Percentiles rank a stretch among this genome's conserved stretches.
Conservation (phyloP, 164 flowering plant genomes). For the Stephania yunnanensis region DNA sequence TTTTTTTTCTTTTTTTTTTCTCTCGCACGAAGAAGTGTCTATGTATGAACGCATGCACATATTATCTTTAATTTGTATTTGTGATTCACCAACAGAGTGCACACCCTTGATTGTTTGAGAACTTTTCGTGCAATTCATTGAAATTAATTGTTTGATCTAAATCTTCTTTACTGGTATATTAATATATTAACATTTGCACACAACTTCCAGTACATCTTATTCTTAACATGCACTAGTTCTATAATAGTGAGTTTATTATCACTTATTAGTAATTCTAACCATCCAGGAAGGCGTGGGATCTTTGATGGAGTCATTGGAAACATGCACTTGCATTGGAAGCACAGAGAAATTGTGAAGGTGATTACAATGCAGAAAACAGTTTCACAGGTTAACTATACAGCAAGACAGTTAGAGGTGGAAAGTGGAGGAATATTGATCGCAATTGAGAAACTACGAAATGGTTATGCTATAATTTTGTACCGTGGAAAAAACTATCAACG, state of each 20-base stretch:
- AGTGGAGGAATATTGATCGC: slow-evolving; percentile 76
- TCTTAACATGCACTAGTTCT: too few relatives aligned
- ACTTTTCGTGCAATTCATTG: too few relatives aligned
- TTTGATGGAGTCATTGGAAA: slow-evolving; percentile 90
- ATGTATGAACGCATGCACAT: too few relatives aligned
- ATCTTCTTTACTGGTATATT: too few relatives aligned
- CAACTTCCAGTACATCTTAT: too few relatives aligned
- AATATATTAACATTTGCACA: too few relatives aligned
- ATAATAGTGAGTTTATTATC: background rate
- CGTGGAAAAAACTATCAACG: slow-evolving; percentile 91
- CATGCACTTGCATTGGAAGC: slow-evolving; percentile 92
- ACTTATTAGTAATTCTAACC: background rate
- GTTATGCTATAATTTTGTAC: slow-evolving; percentile 80
- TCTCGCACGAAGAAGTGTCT: too few relatives aligned
- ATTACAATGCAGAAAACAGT: slow-evolving; percentile 63
- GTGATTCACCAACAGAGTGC: too few relatives aligned
- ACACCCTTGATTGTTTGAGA: too few relatives aligned
- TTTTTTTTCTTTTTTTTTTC: too few relatives aligned
- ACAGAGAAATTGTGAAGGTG: slow-evolving; percentile 84
- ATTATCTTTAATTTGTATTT: too few relatives aligned
- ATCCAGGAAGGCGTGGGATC: slow-evolving; percentile 82
- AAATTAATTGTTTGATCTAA: too few relatives aligned
- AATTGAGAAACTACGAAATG: slow-evolving; percentile 59
- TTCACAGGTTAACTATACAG: slow-evolving; percentile 48
- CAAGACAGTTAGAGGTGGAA: slow-evolving; percentile 59